A percentile compares a stretch with the other conserved stretches of the same genome.
These are phyloP conservation scores for Lyophyllum shimeji DNA, from an alignment of 768 basidiomycete species.

Conservation along the genomic window DNA sequence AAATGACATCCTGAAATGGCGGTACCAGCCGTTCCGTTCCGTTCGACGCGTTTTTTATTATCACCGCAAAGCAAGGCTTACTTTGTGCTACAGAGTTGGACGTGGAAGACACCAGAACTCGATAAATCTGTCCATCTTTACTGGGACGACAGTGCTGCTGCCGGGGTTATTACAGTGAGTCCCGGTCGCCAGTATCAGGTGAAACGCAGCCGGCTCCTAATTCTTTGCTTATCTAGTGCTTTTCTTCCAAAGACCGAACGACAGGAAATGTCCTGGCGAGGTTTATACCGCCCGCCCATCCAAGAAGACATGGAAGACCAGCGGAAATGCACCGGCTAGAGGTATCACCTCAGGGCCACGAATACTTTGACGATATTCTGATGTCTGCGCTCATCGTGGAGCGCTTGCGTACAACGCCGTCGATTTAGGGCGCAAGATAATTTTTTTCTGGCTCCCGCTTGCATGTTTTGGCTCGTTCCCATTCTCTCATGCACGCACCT, in stretches of 20 bases:
- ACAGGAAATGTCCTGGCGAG: conserved; percentile 33
- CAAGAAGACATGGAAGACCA: conserved; percentile 33
- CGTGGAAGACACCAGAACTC: conserved; percentile 31
- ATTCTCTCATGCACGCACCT: no score
- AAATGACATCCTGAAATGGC: conserved; percentile 32
- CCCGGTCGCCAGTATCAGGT: background rate
- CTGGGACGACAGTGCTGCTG: conserved; percentile 35
- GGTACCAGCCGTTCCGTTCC: conserved; percentile 33
- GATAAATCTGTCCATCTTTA: conserved; percentile 24
- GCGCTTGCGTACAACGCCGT: conserved; percentile 38
- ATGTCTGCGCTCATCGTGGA: conserved; percentile 42
- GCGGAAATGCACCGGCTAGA: conserved; percentile 34
- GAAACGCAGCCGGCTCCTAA: background rate
- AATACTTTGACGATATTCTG: conserved; percentile 41
- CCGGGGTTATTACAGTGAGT: conserved; percentile 29
- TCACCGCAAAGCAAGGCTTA: background rate
- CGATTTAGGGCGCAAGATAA: conserved; percentile 17
- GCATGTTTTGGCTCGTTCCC: background rate
- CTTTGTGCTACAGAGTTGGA: conserved; percentile 27
- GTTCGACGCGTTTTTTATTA: conserved; percentile 17
- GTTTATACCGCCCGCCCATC: conserved; percentile 34
- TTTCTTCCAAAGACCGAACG: conserved; percentile 36
- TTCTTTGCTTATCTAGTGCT: conserved; percentile 29
- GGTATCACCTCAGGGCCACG: conserved; percentile 38
- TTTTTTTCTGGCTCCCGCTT: background rate